Evolutionary conservation across 192 early-diverging fungal species (phyloP), one percentile per base, ranked within the genome.

Genomic region (Coemansia sp.): DNA sequence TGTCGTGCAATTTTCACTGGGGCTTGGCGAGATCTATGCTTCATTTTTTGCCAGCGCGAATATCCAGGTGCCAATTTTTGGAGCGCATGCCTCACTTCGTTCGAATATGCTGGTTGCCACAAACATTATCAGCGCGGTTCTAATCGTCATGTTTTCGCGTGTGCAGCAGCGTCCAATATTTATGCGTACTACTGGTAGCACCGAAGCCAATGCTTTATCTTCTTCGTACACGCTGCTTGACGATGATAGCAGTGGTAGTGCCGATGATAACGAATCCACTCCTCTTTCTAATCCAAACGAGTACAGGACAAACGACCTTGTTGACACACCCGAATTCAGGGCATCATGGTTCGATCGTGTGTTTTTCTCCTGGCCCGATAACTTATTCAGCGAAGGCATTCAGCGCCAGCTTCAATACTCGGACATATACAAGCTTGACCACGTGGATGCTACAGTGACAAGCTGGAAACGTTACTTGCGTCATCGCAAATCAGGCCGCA

Each of bases 361-460:
- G 56, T 67, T 71, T 17, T 91, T 88, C 65, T 61, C 63, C n/a
- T 87, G 86, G 81, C 59, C 83, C 8, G 87, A 85, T 68, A 64
- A 82, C 15, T 55, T 93, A 19, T 68, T 93, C 41, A 65, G 72
- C 10, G 67, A 79, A 22, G 87, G 79, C 23, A 72, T 68, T 45
- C 63, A 50, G 36, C 61, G 83, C 37, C 70, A 73, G 6, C 75
- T 92, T 4, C 76, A 76, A 19, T 70, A 82, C 23, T 50, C 74
- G 38, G 86, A 92, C 44, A 57, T 92, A 22, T 82, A 79, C 42
- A 67, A 83, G 14, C 67, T 92, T 27, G 62, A 77, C 31, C 38
- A 68, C 13, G 36, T 61, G 6, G 85, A 89, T 53, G 69, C 65
- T 41, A 79, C 86, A 22, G 66, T 57, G 13, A 47, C 56, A 27